These are phyloP conservation scores for Platanthera guangdongensis DNA, from an alignment of 106 monocot genomes.

Conservation along the genomic window DNA sequence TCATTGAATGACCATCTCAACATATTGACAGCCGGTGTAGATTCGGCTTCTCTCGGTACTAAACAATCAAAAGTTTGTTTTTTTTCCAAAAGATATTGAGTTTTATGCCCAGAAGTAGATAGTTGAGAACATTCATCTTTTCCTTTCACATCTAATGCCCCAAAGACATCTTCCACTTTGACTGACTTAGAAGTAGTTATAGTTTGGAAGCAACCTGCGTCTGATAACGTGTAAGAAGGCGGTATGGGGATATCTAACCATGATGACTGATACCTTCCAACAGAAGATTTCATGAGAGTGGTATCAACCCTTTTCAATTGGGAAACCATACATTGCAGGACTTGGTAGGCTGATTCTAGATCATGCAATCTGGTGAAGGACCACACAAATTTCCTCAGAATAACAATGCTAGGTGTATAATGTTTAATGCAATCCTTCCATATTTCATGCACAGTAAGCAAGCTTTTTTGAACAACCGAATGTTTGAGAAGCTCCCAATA, in stretches of 20 bases:
- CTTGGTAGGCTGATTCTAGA: conserved; percentile 36
- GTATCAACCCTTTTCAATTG: conserved; percentile 16
- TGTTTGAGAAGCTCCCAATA: conserved; percentile 83
- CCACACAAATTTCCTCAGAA: conserved; percentile 49
- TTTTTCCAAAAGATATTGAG: conserved; percentile 7
- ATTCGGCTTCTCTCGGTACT: conserved; percentile 2
- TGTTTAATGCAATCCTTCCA: conserved; percentile 56
- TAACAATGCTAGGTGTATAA: conserved; percentile 54
- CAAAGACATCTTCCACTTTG: not conserved
- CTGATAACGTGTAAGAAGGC: conserved; percentile 12
- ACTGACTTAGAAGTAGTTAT: not conserved
- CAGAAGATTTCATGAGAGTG: conserved; percentile 28
- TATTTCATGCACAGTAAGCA: conserved; percentile 42
- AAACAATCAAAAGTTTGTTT: not conserved
- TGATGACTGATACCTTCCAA: conserved; percentile 32
- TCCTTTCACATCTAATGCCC: not conserved
- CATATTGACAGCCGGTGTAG: conserved; percentile 17
- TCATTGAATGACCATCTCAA: conserved; percentile 62
- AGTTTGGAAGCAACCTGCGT: conserved; percentile 9
- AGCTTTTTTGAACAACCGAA: conserved; percentile 56
- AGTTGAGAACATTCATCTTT: conserved; percentile 1
- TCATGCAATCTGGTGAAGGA: conserved; percentile 41
- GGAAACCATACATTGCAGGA: conserved; percentile 43
- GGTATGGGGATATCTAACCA: conserved; percentile 71
- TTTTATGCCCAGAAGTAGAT: not conserved